A percentile compares a stretch with the other conserved stretches of the same genome.
Conservation (phyloP, 1,284 basidiomycete species). For the Ceratobasidium sp. region DNA sequence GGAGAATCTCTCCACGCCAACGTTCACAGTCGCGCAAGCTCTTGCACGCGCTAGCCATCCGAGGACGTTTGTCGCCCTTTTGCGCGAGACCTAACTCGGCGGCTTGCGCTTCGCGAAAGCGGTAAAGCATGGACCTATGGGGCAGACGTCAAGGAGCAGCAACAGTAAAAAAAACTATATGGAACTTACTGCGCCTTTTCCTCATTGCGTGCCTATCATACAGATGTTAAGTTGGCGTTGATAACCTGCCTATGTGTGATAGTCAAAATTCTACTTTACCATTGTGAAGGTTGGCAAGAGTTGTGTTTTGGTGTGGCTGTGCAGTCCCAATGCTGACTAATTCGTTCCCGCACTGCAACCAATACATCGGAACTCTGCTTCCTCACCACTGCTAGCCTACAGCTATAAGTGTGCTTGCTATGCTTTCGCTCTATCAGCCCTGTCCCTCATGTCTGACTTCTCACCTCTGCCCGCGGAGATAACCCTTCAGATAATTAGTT, state of each 20-base stretch:
- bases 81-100: conserved; percentile 92
- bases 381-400: conserved; percentile 22
- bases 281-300: conserved; percentile 28
- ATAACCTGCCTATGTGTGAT: neutral
- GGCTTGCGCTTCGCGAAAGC: conserved; percentile 96
- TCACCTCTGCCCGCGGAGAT: conserved; percentile 36
- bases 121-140: conserved; percentile 89
- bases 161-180: neutral
- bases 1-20: conserved; percentile 94
- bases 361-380: conserved; percentile 16
- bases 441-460: conserved; percentile 22
- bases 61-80: conserved; percentile 81
- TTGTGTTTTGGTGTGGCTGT: conserved; percentile 36
- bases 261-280: conserved; percentile 3
- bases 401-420: conserved; percentile 39
- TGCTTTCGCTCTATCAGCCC: conserved; percentile 6
- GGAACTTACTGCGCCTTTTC: conserved; percentile 85
- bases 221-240: neutral
- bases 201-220: conserved; percentile 87
- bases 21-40: conserved; percentile 92
- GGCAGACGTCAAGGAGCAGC: neutral
- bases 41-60: conserved; percentile 91
- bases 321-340: neutral
- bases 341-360: neutral
- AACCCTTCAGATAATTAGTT: conserved; percentile 33